Evolutionary conservation across 768 basidiomycete genomes (phyloP).

Genomic region (Psilocybe cyanescens): DNA sequence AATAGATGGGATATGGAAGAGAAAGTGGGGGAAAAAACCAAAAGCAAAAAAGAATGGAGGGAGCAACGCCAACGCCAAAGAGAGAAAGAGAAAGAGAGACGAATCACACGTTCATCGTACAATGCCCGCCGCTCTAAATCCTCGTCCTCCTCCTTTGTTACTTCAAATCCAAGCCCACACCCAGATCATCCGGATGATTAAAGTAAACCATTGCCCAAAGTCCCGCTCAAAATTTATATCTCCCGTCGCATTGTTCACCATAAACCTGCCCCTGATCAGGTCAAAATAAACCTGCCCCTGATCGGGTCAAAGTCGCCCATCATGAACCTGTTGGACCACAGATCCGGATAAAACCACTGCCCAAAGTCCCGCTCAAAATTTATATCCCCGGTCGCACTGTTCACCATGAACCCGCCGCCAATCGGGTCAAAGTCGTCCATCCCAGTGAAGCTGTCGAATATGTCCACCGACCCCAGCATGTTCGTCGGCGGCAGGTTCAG

Average conservation of each 20-base stretch:
- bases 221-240: conserved; percentile 73
- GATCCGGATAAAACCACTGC: conserved; percentile 67
- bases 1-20: neutral
- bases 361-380: conserved; percentile 78
- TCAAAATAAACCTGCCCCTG: conserved; percentile 30
- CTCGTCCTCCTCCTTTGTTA: conserved; percentile 20
- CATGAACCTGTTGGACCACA: neutral
- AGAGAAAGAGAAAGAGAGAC: neutral
- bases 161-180: conserved; percentile 34
- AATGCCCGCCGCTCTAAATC: neutral
- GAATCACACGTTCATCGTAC: neutral
- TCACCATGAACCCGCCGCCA: conserved; percentile 24
- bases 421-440: too few relatives aligned
- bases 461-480: neutral
- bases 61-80: neutral
- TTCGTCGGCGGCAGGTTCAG: conserved; percentile 11
- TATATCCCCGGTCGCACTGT: conserved; percentile 44
- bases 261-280: conserved; percentile 35
- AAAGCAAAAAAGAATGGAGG: neutral
- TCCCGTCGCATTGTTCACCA: conserved; percentile 36
- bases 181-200: conserved; percentile 50
- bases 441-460: too few relatives aligned
- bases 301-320: too few relatives aligned
- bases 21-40: neutral
- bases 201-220: conserved; percentile 71